Evolutionary conservation across 345 rosid species (phyloP).

Genomic region (Dipteronia dyeriana): DNA sequence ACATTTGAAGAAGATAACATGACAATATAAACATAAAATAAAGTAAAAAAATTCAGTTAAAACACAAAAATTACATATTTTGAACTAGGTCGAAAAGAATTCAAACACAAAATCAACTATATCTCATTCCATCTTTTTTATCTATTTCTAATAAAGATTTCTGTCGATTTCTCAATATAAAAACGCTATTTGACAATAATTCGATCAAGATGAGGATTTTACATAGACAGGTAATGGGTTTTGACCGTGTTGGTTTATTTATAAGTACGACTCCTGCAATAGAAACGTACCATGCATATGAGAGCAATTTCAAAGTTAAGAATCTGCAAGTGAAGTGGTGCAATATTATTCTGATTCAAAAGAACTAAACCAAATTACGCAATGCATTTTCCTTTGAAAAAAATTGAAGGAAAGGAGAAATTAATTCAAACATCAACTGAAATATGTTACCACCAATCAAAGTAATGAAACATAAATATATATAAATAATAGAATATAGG

Average conservation of each 20-base stretch:
- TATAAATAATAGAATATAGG: not conserved
- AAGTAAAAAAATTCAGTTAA: too few species aligned
- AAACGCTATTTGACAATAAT: too few species aligned
- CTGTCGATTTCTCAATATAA: too few species aligned
- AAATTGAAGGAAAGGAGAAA: not conserved
- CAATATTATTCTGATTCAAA: not conserved
- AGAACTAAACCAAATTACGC: slow-evolving; percentile 4
- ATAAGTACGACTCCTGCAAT: slow-evolving; percentile 35
- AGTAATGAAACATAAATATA: not conserved
- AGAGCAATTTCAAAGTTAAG: not conserved
- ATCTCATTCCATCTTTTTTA: too few species aligned
- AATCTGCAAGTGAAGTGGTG: not conserved
- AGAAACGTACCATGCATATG: slow-evolving; percentile 18
- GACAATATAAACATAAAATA: too few species aligned
- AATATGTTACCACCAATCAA: not conserved
- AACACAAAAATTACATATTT: too few species aligned
- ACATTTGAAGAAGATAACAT: too few species aligned
- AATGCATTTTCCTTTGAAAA: not conserved
- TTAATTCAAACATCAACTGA: not conserved
- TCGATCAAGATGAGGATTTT: too few species aligned
- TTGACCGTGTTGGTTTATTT: slow-evolving; percentile 53
- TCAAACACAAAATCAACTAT: too few species aligned
- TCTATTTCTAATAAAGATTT: too few species aligned
- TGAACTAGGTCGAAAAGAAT: too few species aligned
- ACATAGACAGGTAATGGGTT: too few species aligned